Evolutionary conservation across 2,329 filamentous ascomycete species (phyloP).

Genomic region (Aspergillus ustus): DNA sequence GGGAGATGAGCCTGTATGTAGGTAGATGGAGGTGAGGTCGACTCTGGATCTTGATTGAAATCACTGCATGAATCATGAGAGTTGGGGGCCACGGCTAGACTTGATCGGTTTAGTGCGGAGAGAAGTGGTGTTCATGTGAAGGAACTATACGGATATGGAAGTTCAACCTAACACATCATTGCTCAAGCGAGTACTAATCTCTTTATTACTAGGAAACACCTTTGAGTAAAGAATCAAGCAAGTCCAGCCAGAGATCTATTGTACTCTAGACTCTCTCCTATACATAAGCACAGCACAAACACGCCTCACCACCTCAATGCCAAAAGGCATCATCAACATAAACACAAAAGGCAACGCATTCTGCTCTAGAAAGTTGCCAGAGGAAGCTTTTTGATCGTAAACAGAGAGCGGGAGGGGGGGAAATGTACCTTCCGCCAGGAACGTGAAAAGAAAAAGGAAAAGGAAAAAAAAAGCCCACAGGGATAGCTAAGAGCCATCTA

Average conservation of each 20-base stretch:
- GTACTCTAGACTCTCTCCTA: slow-evolving; percentile 1
- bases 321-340: not conserved
- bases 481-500: not conserved
- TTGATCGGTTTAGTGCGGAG: no score
- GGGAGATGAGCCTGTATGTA: no score
- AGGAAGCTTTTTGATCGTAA: slow-evolving; percentile 15
- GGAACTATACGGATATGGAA: no score
- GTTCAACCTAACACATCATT: no score
- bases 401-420: not conserved
- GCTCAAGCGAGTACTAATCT: no score
- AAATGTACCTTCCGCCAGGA: not conserved
- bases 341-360: not conserved
- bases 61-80: no score
- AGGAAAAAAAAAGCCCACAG: not conserved
- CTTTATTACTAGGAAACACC: not conserved
- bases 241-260: not conserved
- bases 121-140: no score
- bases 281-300: slow-evolving; percentile 4
- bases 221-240: not conserved
- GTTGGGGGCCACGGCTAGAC: no score
- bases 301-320: not conserved
- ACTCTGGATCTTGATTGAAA: no score
- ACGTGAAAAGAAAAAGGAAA: not conserved
- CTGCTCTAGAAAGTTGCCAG: slow-evolving; percentile 17
- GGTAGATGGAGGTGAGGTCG: no score